Evolutionary conservation across 495 filamentous ascomycete genomes (phyloP).

Genomic region (Entonaema liquescens): DNA sequence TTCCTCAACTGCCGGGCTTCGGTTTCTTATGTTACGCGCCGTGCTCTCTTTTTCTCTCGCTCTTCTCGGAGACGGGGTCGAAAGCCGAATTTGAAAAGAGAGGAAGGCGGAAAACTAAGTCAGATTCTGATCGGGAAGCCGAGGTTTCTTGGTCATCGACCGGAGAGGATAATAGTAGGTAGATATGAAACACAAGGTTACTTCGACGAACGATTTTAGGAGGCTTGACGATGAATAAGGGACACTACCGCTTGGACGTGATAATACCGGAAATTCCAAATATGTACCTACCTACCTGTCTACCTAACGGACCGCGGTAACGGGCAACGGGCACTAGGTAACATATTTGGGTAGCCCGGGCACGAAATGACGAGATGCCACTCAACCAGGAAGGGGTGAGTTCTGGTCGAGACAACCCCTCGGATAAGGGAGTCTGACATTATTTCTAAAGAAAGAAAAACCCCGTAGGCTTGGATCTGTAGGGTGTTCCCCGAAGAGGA

Average conservation of each 20-base stretch:
- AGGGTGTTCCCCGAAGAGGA: not conserved
- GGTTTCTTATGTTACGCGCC: not conserved
- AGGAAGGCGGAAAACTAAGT: not conserved
- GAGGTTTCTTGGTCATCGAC: not conserved
- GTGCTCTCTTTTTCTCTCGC: too few species aligned
- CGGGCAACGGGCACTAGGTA: too few species aligned
- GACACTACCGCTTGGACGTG: constrained; percentile 13
- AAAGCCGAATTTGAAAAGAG: not conserved
- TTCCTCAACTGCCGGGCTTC: not conserved
- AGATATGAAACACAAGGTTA: constrained; percentile 28
- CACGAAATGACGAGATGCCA: constrained; percentile 27
- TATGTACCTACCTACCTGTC: not conserved
- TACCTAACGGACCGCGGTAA: constrained; percentile 9
- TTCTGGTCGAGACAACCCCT: constrained; percentile 34
- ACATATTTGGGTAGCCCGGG: constrained; percentile 20
- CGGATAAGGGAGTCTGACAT: constrained; percentile 30
- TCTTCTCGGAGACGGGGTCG: not conserved
- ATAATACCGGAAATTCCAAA: too few species aligned
- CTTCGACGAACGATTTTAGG: constrained; percentile 24
- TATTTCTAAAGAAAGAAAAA: constrained; percentile 2
- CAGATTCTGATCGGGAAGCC: not conserved
- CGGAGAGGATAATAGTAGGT: not conserved
- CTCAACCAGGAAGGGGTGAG: constrained; percentile 24
- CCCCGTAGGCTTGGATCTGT: not conserved
- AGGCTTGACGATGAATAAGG: constrained; percentile 3